Base-by-base conservation (phyloP, 75 land plant species). In the Selaginella tamariscina region DNA sequence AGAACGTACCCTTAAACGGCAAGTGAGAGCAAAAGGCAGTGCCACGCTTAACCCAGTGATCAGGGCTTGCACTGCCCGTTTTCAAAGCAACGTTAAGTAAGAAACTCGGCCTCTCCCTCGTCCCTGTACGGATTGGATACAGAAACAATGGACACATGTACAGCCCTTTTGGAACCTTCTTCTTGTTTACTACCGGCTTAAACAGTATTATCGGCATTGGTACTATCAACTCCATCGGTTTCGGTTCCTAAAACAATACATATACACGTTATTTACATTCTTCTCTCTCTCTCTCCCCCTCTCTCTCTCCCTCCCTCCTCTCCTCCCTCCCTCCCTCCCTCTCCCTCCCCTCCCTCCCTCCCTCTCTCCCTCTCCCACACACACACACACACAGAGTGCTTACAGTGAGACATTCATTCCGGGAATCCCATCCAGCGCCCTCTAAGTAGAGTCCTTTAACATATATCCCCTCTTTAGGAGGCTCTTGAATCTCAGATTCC, bases 41-140 rank as follows among this genome's bases (percentile, higher is more conserved):
- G 22, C 76, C 76, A 44, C 76, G 71, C 30, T 74, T 74, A n/a
- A 74, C 72, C 76, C 76, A 74, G 68, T 74, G 71, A 15, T 74
- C 76, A 0, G 72, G 62, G 30, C 56, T n/a, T 0, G 2, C 28
- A 22, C 27, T 33, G 32, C 76, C 76, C 28, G 30, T 39, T 24
- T 74, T 74, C 56, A 74, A 68, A 11, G 73, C 29, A 23, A 74
- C 71, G 32, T 69, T 32, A n/a, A 74, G 66, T 32, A 74, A 56
- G 24, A 69, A 74, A 56, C 76, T 74, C 1, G 76, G 76, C 30
- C 76, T 60, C 29, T 74, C 76, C 5, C 76, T 32, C 9, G 71
- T 57, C 1, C 76, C 76, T 22, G 76, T 74, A 0, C 76, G 65
- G 65, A 74, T 68, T 0, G 76, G 76, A 33, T 74, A 74, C 24